Percentiles rank a stretch among this genome's conserved stretches.
Conservation (phyloP, 768 basidiomycete genomes). For the Agaricus sinodeliciosus region DNA sequence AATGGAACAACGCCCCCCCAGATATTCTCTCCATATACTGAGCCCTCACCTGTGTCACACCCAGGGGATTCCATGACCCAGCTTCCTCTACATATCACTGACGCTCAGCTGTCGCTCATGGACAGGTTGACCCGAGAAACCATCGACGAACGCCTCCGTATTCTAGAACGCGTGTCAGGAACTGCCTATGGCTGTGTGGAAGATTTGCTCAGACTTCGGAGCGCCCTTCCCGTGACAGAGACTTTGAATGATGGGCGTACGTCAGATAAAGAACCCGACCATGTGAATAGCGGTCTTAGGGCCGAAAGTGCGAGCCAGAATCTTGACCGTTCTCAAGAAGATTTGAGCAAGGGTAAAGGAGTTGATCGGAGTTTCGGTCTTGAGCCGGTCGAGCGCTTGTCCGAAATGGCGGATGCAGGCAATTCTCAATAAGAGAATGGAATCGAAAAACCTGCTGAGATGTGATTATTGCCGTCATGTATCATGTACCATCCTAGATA, state of each 20-base stretch:
- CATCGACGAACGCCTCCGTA: conserved; percentile 76
- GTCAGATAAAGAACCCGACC: not conserved
- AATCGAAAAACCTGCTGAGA: not conserved
- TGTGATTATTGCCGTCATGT: not conserved
- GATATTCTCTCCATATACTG: not conserved
- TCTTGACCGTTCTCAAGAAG: not conserved
- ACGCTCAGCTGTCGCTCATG: conserved; percentile 57
- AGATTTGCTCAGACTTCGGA: conserved; percentile 71
- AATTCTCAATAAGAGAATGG: conserved; percentile 1
- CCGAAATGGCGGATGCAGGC: not conserved
- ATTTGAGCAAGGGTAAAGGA: conserved; percentile 1
- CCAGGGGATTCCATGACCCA: conserved; percentile 17
- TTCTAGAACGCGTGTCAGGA: conserved; percentile 72
- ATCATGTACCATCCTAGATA: not conserved
- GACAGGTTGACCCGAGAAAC: conserved; percentile 70
- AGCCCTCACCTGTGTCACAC: not conserved
- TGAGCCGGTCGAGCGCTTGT: not conserved
- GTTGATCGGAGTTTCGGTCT: not conserved
- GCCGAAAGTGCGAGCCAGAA: not conserved
- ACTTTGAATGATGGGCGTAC: not conserved
- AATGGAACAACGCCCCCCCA: not conserved
- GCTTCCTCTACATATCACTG: conserved; percentile 44
- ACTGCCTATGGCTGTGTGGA: conserved; percentile 71
- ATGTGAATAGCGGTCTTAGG: not conserved
- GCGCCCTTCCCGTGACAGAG: conserved; percentile 44